Percentiles rank a stretch among this genome's conserved stretches.
Evolutionary conservation across 352 stramenopile genomes (phyloP).

Genomic region (Pythium rishiriense): DNA sequence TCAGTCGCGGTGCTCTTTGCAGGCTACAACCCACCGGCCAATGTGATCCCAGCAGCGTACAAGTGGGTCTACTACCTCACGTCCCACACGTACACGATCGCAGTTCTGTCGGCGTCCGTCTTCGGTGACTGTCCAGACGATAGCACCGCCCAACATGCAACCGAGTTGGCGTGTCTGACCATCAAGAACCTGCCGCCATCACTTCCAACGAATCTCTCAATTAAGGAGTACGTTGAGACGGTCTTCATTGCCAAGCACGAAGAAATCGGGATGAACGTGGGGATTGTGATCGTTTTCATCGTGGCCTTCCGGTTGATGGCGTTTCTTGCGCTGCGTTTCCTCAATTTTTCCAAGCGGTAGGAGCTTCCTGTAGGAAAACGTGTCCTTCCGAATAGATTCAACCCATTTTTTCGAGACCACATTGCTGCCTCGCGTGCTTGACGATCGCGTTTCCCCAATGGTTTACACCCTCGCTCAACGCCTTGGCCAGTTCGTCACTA

Average conservation of each 20-base stretch:
- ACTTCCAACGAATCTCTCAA: conserved; percentile 34
- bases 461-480: conserved; percentile 2
- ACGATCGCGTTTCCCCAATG: conserved; percentile 6
- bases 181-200: conserved; percentile 36
- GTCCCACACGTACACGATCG: conserved; percentile 40
- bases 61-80: conserved; percentile 44
- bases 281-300: conserved; percentile 47
- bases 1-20: conserved; percentile 60
- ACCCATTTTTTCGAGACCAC: conserved; percentile 1
- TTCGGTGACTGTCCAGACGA: conserved; percentile 40
- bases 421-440: conserved; percentile 4
- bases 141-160: not conserved
- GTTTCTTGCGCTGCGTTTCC: conserved; percentile 50
- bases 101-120: conserved; percentile 36
- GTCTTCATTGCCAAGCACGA: conserved; percentile 60
- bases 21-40: conserved; percentile 44
- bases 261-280: conserved; percentile 50
- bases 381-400: too few relatives aligned
- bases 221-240: conserved; percentile 56
- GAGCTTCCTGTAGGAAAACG: too few relatives aligned
- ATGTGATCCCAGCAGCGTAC: conserved; percentile 30
- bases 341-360: conserved; percentile 51
- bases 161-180: conserved; percentile 39
- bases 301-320: conserved; percentile 46
- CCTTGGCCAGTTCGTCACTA: not conserved